Base-by-base conservation (phyloP, 345 rosid species). In the Populus davidiana region DNA sequence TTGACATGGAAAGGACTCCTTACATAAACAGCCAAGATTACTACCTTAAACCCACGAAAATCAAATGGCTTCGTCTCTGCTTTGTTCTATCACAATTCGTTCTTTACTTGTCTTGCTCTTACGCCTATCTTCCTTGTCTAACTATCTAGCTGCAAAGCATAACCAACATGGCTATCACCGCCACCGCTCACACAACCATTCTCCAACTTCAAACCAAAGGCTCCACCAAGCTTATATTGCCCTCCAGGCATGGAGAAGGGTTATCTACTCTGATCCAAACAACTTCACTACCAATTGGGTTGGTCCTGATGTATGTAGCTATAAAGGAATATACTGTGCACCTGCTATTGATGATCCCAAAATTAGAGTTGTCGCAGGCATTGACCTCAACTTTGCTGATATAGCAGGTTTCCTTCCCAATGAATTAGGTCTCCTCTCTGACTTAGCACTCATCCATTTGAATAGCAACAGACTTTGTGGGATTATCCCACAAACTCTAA, bases 381-480 rank as follows among this genome's bases (percentile, higher is more conserved):
- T 94, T 39, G 97, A 94, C 84, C 91, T 94, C 54, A 92, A 94
- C 80, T 84, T 52, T 4, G 92, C 83, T 27, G 90, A 91, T 69
- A 83, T 94, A 3, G 98, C 98, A 9, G 98, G 98, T 2, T 89
- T 88, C 77, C 86, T 94, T 8, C 97, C 98, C 0, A 90, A 88
- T 13, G 88, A 91, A 69, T 21, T 94, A 33, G 97, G 98, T 82
- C 92, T 91, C 25, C 91, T 94, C 49, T 79, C 90, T 8, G 91
- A 93, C 79, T 84, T 92, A 12, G 87, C 95, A 44, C 91, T 94
- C 83, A 71, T 94, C 77, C 97, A 94, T 71, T 80, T 94, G 33
- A 94, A 89, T 67, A 91, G 89, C 83, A 94, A 94, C 79, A 89
- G 98, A 21, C 91, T 93, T 72, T 93, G 98, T n/a, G 98, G 98